phyloP scores from a whole-genome alignment of 1,284 basidiomycete genomes.

The Leccinum fuscescens region DNA sequence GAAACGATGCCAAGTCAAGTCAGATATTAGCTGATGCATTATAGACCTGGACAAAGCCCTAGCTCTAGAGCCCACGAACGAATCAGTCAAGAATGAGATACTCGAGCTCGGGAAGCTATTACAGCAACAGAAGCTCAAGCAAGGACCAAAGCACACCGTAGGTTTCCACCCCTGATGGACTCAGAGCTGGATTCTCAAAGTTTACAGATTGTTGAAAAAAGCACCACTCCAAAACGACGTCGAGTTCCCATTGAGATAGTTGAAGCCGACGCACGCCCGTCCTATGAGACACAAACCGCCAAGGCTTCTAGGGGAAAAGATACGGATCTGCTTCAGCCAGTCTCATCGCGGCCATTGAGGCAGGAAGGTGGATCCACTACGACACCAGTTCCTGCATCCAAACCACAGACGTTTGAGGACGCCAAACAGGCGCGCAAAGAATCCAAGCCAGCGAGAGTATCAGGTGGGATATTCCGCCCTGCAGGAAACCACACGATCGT shows the following conservation, averaged over 20 bases:
- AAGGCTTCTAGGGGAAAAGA: conserved; percentile 2
- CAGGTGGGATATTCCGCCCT: conserved; percentile 60
- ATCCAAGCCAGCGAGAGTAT: conserved; percentile 43
- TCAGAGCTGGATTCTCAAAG: conserved; percentile 4
- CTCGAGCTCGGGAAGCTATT: conserved; percentile 42
- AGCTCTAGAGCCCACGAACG: conserved; percentile 56
- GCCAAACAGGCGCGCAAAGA: conserved; percentile 52
- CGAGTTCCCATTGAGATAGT: conserved; percentile 71
- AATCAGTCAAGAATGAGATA: conserved; percentile 56
- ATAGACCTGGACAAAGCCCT: conserved; percentile 61
- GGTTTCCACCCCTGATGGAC: conserved; percentile 7
- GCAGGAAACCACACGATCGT: conserved; percentile 52
- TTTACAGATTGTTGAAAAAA: conserved; percentile 8
- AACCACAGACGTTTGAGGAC: conserved; percentile 47
- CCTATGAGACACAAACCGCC: not conserved
- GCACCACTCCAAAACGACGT: conserved; percentile 41
- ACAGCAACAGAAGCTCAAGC: conserved; percentile 32
- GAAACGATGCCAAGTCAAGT: conserved; percentile 17
- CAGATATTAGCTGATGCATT: conserved; percentile 8
- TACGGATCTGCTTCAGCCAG: conserved; percentile 24
- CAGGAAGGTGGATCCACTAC: conserved; percentile 6
- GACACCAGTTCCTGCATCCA: conserved; percentile 8
- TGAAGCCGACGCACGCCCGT: conserved; percentile 35
- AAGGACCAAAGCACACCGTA: conserved; percentile 26
- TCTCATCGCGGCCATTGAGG: conserved; percentile 30